phyloP scores from a whole-genome alignment of 805 yeast genomes.

The Starmerella apis region DNA sequence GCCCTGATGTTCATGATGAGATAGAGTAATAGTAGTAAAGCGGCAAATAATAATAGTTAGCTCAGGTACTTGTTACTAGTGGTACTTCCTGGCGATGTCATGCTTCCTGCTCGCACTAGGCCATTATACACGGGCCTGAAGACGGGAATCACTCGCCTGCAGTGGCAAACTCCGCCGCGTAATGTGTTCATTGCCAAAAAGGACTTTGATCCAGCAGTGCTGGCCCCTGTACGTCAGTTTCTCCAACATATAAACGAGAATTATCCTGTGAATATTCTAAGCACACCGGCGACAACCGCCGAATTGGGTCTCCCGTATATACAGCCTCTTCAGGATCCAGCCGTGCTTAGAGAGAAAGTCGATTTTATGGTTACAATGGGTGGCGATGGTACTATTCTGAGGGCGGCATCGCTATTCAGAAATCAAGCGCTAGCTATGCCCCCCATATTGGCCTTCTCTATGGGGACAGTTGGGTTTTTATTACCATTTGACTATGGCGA shows the following conservation, averaged over 20 bases:
- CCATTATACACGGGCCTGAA: conserved; percentile 14
- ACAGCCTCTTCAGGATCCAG: conserved; percentile 45
- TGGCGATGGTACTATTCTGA: conserved; percentile 90
- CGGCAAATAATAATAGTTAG: not conserved
- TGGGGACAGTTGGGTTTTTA: conserved; percentile 84
- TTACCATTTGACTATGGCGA: conserved; percentile 73
- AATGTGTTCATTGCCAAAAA: conserved; percentile 77
- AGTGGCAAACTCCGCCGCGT: conserved; percentile 63
- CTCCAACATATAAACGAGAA: conserved; percentile 47
- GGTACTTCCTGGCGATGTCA: not conserved
- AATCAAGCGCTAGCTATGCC: conserved; percentile 53
- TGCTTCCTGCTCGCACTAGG: conserved; percentile 21
- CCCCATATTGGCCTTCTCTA: conserved; percentile 76
- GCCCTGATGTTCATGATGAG: not conserved
- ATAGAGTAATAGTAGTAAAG: not conserved
- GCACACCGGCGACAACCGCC: conserved; percentile 60
- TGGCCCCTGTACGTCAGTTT: conserved; percentile 55
- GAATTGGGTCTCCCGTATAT: conserved; percentile 39
- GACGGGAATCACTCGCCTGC: conserved; percentile 30
- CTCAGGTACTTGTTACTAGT: not conserved
- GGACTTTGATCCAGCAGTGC: conserved; percentile 61
- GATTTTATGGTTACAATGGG: conserved; percentile 81
- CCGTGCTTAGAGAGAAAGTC: conserved; percentile 40
- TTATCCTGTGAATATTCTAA: conserved; percentile 65
- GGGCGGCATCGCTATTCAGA: conserved; percentile 72